Evolutionary conservation across 108 stramenopile genomes (phyloP).

Genomic region (Skeletonema menzelii): DNA sequence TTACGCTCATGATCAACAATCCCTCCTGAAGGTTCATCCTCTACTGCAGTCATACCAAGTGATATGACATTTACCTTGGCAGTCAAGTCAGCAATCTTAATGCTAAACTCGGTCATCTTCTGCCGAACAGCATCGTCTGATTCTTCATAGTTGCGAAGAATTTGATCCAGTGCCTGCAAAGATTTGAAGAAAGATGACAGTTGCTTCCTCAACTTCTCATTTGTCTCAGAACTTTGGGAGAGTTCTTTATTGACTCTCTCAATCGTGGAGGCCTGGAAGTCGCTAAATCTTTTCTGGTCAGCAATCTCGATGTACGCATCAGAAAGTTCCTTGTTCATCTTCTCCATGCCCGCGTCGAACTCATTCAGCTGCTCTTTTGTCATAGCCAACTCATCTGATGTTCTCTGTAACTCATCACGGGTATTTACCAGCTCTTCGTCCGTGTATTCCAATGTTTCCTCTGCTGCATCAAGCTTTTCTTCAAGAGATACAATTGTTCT

Average conservation of each 20-base stretch:
- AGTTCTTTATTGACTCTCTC: conserved; percentile 11
- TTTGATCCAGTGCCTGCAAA: conserved; percentile 32
- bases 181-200: conserved; percentile 30
- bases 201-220: conserved; percentile 24
- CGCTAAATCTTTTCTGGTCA: conserved; percentile 17
- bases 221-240: conserved; percentile 15
- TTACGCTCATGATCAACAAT: neutral
- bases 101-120: conserved; percentile 21
- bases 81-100: conserved; percentile 25
- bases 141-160: conserved; percentile 38
- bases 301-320: conserved; percentile 17
- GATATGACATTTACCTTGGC: conserved; percentile 17
- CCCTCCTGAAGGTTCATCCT: neutral
- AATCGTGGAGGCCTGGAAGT: conserved; percentile 29
- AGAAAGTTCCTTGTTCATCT: conserved; percentile 14
- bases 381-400: conserved; percentile 19
- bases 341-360: conserved; percentile 4
- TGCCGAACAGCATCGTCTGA: conserved; percentile 24
- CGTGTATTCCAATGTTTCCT: conserved; percentile 15
- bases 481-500: conserved; percentile 19
- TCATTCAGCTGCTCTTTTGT: conserved; percentile 8
- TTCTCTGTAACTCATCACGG: neutral
- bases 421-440: conserved; percentile 12
- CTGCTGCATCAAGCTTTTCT: conserved; percentile 11
- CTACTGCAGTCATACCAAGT: neutral